These are phyloP conservation scores for Phytophthora tentaculata DNA, from an alignment of 352 stramenopile genomes.

Conservation along the genomic window DNA sequence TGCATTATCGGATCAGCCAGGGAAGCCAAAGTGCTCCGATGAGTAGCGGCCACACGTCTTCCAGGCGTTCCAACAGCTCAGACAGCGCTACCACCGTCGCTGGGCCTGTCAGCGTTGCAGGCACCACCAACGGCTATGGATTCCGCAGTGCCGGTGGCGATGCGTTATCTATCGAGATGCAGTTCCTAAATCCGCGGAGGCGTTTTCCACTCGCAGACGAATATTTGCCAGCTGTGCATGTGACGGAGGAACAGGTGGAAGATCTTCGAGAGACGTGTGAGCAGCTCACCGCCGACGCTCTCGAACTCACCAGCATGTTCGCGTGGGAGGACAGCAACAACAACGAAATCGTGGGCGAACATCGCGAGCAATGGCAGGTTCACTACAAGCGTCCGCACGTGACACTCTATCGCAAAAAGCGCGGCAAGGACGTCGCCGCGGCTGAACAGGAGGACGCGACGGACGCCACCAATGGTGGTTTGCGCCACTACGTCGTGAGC, in stretches of 20 bases:
- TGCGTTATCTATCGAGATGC: conserved; percentile 68
- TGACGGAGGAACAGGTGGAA: conserved; percentile 45
- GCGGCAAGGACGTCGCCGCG: conserved; percentile 24
- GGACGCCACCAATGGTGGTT: conserved; percentile 25
- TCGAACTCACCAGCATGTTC: conserved; percentile 64
- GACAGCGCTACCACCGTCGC: conserved; percentile 34
- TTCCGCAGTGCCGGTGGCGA: conserved; percentile 60
- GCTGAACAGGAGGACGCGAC: conserved; percentile 25
- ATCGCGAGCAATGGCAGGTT: conserved; percentile 53
- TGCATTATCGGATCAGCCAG: conserved; percentile 34
- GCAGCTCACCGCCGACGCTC: conserved; percentile 50
- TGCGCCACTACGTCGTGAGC: conserved; percentile 53
- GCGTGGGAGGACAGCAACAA: conserved; percentile 58
- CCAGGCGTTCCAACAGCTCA: conserved; percentile 39
- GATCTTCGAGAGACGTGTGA: conserved; percentile 56
- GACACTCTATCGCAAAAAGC: conserved; percentile 57
- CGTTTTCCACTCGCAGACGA: conserved; percentile 66
- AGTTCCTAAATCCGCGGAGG: conserved; percentile 58
- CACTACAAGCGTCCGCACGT: conserved; percentile 64
- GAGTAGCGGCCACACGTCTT: conserved; percentile 29
- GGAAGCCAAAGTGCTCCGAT: conserved; percentile 19
- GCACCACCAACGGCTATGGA: conserved; percentile 52
- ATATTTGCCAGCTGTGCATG: conserved; percentile 50
- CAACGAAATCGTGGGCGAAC: conserved; percentile 38
- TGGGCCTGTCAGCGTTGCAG: conserved; percentile 40